Evolutionary conservation across 2,329 filamentous ascomycete species (phyloP).

Genomic region (Fonsecaea erecta): DNA sequence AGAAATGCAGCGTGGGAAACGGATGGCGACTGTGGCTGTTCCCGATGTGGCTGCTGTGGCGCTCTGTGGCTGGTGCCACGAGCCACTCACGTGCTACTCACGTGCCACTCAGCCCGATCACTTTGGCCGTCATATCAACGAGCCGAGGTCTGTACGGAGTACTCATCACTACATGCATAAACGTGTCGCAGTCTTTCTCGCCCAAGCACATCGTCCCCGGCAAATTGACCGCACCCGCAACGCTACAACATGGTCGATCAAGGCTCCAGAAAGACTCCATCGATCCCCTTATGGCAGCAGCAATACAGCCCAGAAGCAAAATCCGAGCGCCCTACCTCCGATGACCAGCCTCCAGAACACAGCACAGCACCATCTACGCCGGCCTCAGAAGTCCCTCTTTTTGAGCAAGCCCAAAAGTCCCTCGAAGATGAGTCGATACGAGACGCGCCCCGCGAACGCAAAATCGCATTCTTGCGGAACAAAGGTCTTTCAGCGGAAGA

Average conservation of each 20-base stretch:
- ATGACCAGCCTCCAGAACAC: conserved; percentile 32
- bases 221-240: neutral
- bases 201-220: neutral
- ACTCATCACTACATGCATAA: neutral
- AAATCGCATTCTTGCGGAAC: conserved; percentile 73
- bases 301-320: conserved; percentile 40
- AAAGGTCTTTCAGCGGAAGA: conserved; percentile 73
- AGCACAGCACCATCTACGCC: conserved; percentile 6
- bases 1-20: neutral
- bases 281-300: conserved; percentile 50
- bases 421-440: conserved; percentile 75
- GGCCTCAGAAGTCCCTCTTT: conserved; percentile 43
- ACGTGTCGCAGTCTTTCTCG: neutral
- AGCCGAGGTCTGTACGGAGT: conserved; percentile 14
- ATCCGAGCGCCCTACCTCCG: conserved; percentile 42
- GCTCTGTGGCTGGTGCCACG: no score
- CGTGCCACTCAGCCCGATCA: neutral
- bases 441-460: conserved; percentile 70
- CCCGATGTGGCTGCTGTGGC: conserved; percentile 7
- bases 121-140: neutral
- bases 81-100: no score
- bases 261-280: conserved; percentile 40
- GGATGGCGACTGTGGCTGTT: conserved; percentile 13
- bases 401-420: conserved; percentile 75
- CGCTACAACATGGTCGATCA: conserved; percentile 42